Evolutionary conservation across 257 asterid species (phyloP), one percentile per base, ranked within the genome.

Genomic region (Salvia rosmarinus): DNA sequence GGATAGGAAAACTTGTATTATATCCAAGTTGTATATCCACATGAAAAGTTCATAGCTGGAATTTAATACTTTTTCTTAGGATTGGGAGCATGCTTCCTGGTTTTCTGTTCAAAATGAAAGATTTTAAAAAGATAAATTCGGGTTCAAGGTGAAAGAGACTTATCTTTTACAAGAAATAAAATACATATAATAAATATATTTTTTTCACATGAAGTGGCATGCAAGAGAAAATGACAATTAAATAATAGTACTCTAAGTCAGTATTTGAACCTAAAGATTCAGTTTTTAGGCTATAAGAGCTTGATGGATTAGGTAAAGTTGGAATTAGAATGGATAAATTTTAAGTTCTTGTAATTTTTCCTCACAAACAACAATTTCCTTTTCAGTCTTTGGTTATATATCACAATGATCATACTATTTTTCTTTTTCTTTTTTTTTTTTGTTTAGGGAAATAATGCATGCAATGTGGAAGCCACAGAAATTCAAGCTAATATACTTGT

Each of bases 401-500:
- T 20, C 35, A 8, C 42, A 9, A 50, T 54, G 8, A 51, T 42
- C 12, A 20, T 43, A 43, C 32, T 61, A 7, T 44, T 32, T 47
- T 25, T 14, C 4, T 62, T 6, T 34, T 12, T 13, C 0, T n/a
- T n/a, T n/a, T 19, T 56, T 25, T 20, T 8, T 14, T 2, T 51
- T 32, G 11, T 57, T 0, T 20, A 90, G 95, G 85, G 96, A 90
- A 67, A 88, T 90, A 77, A 90, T 90, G 96, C 96, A 88, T 64
- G 96, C 96, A 63, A 90, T 90, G 96, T 90, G 95, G 96, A 90
- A 90, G 80, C 96, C 96, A 55, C 96, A 90, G 67, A 90, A 85
- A 73, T 90, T 90, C 89, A 90, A 90, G 84, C 47, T 77, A 14
- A 84, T 90, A 78, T 90, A 90, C 74, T 80, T 90, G 86, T 1